Conservation (phyloP, 352 stramenopile species). For the Phytophthora ramorum region DNA sequence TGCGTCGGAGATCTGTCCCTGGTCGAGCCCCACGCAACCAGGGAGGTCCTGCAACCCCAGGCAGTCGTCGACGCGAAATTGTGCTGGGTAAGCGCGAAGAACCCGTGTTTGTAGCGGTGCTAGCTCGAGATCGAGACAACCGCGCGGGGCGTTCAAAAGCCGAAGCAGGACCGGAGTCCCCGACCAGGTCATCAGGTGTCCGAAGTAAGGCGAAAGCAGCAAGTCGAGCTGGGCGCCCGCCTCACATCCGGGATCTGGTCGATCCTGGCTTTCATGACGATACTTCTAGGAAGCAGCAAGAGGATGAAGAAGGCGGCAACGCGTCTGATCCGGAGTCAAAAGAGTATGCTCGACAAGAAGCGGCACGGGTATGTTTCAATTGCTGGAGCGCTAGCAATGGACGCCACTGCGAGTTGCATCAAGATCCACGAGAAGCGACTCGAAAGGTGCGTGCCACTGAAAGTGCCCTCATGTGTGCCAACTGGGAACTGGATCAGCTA, state of each 20-base stretch:
- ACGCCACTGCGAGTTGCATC: constrained; percentile 78
- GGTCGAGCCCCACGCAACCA: constrained; percentile 22
- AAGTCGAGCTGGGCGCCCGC: constrained; percentile 32
- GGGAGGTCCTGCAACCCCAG: constrained; percentile 1
- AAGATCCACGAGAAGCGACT: constrained; percentile 47
- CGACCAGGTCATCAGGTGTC: constrained; percentile 8
- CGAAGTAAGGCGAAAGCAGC: constrained; percentile 30
- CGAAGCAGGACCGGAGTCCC: constrained; percentile 4
- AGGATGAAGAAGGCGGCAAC: constrained; percentile 10
- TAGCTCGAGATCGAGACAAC: constrained; percentile 43
- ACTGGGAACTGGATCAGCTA: constrained; percentile 92
- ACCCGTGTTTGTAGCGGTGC: constrained; percentile 66
- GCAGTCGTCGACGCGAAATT: constrained; percentile 49
- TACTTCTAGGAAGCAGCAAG: constrained; percentile 6
- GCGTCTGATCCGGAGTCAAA: constrained; percentile 16
- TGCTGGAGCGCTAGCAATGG: constrained; percentile 93
- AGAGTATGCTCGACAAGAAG: constrained; percentile 27
- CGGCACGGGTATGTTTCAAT: constrained; percentile 86
- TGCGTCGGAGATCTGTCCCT: constrained; percentile 59
- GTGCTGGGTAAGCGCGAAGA: constrained; percentile 69
- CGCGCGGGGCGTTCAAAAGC: constrained; percentile 7
- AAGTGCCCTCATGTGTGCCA: constrained; percentile 91
- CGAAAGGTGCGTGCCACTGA: constrained; percentile 64
- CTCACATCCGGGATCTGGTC: constrained; percentile 77
- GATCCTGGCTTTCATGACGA: constrained; percentile 77